Conservation (phyloP, 306 rosid species). For the cucumber (Cucumis sativus) region Cucumber_9930_V3 NC_026656.2:24130001-24130500, state of each 20-base stretch:
- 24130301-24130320: background rate
- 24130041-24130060: background rate
- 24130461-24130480: background rate
- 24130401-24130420: background rate
- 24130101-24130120: background rate
- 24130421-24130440: background rate
- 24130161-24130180: background rate
- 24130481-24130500: too few species aligned
- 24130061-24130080: background rate
- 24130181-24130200: background rate
- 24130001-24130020: background rate
- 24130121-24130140: background rate
- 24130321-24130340: background rate
- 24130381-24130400: background rate
- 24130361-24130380: background rate
- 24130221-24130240: background rate
- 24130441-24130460: background rate
- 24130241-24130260: background rate
- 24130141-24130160: background rate
- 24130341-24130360: background rate
- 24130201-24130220: conserved; percentile 1
- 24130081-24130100: background rate
- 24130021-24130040: background rate
- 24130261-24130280: background rate
- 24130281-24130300: background rate